Base-by-base conservation (phyloP, 1,284 basidiomycete genomes). In the Ceratobasidium theobromae region DNA sequence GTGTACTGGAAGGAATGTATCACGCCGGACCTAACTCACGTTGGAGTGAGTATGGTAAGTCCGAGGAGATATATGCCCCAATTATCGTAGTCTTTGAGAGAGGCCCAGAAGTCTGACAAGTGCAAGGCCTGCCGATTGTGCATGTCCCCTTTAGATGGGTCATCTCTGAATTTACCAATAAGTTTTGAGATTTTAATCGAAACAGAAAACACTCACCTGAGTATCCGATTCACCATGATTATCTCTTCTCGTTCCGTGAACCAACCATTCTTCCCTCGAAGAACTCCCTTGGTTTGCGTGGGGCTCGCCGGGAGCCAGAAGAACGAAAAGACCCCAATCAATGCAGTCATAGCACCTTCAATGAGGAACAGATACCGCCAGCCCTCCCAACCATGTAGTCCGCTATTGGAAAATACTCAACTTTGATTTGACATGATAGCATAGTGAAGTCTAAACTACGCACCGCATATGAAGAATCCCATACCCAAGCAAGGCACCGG, bases 111-210 rank as follows among this genome's bases (percentile, higher is more conserved):
- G 62, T 81, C 80, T 70, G 77, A 79, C 14, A 81, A 30, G 0
- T 80, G 77, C n/a, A 90, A 73, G 0, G 85, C 85, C 74, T 91
- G 82, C 23, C 89, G 83, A 70, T 92, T 91, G 76, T 91, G 87
- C 89, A 91, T 91, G 68, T 79, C 76, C 45, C 78, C 83, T 79
- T 89, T 87, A 14, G 81, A 78, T 1, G 85, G 88, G 70, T 89
- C 87, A 72, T 89, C 88, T 2, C 88, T 79, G 35, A 40, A 43
- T 2, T 11, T 18, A 69, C 79, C 75, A 43, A 78, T 90, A 87
- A 16, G 81, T 78, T 1, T 84, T 6, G 33, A 41, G 23, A 25
- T 2, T 18, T 14, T n/a, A n/a, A 38, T 35, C 5, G 21, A 38
- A 8, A n/a, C 5, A 27, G 5, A 12, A 1, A n/a, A 11, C 21